Evolutionary conservation across 2,329 filamentous ascomycete genomes (phyloP), one percentile per base, ranked within the genome.

Genomic region (Orbilia javanica): DNA sequence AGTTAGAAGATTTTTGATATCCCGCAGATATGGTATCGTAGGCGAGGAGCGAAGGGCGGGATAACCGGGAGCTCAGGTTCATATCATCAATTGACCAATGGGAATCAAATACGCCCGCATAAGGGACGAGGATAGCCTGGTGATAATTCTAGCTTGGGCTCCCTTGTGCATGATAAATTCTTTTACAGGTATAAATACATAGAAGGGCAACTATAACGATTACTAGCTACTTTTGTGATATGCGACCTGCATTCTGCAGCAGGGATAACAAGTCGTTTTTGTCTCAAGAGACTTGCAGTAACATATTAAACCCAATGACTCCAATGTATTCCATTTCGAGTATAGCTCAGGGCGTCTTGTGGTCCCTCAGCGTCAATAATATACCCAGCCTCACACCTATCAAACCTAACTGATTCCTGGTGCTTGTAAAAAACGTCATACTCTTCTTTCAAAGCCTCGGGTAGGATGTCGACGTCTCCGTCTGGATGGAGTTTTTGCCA

Each of bases 401-500:
- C 84, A 79, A 87, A 91, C 2, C 83, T 82, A 0, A 91, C 87
- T 53, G 85, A 86, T 1, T 84, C 84, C 83, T 87, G 86, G 44
- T 85, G 82, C 36, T 82, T 80, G 65, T 90, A 91, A 78, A 90
- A 90, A 0, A 55, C 78, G 79, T 91, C 88, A 48, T 86, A 90
- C 0, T 81, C 81, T 0, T 80, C 18, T 3, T 83, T 66, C 69
- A 90, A 83, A 0, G 89, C 89, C 65, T 89, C 87, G 0, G 82
- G 81, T 1, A 91, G 83, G 25, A 82, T 88, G 29, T 82, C 82
- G 0, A 90, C 89, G 29, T 85, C 81, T 0, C 87, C 87, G 0
- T 83, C 83, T 0, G 89, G 88, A 79, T 90, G 88, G 1, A 91
- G 83, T 1, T 85, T 85, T 13, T 84, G 83, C 89, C 89, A 91